Evolutionary conservation across 306 rosid species (phyloP).

Genomic region (Vachellia pachyceras): DNA sequence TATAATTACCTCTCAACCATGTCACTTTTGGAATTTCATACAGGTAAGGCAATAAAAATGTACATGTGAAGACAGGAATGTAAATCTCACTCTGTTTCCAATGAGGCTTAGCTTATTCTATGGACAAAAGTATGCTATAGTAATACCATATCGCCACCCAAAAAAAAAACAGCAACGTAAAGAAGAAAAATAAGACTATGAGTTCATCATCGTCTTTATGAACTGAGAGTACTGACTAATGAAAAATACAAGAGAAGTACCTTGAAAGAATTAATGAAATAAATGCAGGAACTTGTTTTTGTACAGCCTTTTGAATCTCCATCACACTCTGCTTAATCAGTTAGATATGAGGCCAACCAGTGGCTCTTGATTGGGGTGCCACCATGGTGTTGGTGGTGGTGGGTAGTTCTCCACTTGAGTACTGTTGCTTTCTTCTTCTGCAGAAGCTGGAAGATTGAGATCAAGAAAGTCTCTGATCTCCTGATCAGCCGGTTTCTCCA

Average conservation of each 20-base stretch:
- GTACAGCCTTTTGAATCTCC: conserved; percentile 50
- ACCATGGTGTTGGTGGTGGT: conserved; percentile 60
- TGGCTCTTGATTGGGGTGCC: conserved; percentile 57
- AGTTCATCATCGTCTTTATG: conserved; percentile 31
- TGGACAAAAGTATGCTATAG: conserved; percentile 24
- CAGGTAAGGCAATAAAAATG: background rate
- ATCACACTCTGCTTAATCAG: background rate
- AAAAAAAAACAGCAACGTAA: background rate
- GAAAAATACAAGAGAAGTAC: conserved; percentile 48
- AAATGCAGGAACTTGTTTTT: conserved; percentile 55
- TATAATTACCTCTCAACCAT: conserved; percentile 52
- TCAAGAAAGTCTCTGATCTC: conserved; percentile 81
- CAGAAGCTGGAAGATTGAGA: conserved; percentile 88
- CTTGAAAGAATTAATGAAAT: conserved; percentile 75
- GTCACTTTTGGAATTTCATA: conserved; percentile 50
- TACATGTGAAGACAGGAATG: conserved; percentile 15
- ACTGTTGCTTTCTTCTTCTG: conserved; percentile 57
- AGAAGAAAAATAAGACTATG: background rate
- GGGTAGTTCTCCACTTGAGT: conserved; percentile 40
- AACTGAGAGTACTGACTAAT: conserved; percentile 15
- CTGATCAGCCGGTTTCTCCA: conserved; percentile 50
- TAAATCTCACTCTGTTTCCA: background rate
- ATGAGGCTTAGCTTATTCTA: conserved; percentile 39
- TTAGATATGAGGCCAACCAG: conserved; percentile 55
- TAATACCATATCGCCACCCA: conserved; percentile 9